phyloP scores from a whole-genome alignment of 306 rosid species.

The Alnus rubra region DNA sequence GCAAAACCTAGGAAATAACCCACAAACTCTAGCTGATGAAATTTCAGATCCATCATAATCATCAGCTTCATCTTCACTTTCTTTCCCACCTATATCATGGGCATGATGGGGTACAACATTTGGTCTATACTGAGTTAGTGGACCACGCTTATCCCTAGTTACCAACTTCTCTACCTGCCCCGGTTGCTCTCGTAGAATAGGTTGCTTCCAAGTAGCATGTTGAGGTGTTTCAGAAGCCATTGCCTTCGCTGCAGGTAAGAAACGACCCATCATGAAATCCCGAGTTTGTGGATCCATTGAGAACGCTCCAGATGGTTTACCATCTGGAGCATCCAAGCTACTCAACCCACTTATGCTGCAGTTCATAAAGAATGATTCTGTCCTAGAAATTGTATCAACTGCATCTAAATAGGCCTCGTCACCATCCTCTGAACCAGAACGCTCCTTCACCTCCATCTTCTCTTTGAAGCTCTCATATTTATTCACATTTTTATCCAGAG shows the following conservation, averaged over 20 bases:
- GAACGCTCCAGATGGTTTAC: constrained; percentile 43
- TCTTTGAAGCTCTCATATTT: constrained; percentile 30
- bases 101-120: constrained; percentile 33
- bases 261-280: constrained; percentile 83
- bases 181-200: constrained; percentile 45
- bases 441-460: constrained; percentile 33
- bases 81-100: constrained; percentile 38
- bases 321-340: constrained; percentile 59
- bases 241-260: constrained; percentile 90
- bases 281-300: constrained; percentile 53
- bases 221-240: constrained; percentile 66
- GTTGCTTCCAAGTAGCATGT: constrained; percentile 48
- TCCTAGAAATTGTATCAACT: constrained; percentile 68
- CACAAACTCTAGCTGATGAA: constrained; percentile 39
- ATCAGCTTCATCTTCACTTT: constrained; percentile 53
- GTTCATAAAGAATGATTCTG: constrained; percentile 69
- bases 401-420: constrained; percentile 69
- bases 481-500: constrained; percentile 28
- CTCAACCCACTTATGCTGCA: constrained; percentile 74
- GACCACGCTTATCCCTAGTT: constrained; percentile 29
- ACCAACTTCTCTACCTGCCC: constrained; percentile 44
- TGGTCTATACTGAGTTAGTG: constrained; percentile 37
- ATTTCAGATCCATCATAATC: constrained; percentile 35
- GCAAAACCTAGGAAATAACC: constrained; percentile 58
- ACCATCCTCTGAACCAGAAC: constrained; percentile 52